Conservation (phyloP, 805 yeast genomes). For the Vanderwaltozyma yarrowii region DNA sequence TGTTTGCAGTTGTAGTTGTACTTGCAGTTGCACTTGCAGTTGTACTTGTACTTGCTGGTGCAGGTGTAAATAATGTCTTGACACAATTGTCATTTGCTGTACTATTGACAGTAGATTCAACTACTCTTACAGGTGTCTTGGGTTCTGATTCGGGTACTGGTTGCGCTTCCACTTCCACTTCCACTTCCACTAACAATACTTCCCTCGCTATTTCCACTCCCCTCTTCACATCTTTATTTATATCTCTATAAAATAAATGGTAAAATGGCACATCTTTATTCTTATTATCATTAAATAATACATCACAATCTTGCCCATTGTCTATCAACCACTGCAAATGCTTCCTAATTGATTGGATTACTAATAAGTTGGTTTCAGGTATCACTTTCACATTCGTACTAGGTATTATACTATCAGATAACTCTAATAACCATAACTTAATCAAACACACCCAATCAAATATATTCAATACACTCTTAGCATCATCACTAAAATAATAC, state of each 20-base stretch:
- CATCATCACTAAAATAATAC: no score
- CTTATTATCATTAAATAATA: no score
- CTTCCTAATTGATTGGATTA: not conserved
- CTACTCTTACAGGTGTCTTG: no score
- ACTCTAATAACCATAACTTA: constrained; percentile 46
- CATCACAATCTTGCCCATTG: not conserved
- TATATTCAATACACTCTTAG: not conserved
- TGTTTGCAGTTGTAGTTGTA: not conserved
- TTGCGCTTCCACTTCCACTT: no score
- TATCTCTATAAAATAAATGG: constrained; percentile 5
- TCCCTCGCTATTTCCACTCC: no score
- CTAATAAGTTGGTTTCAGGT: not conserved
- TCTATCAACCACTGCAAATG: constrained; percentile 2
- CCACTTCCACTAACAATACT: no score
- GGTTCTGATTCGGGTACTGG: no score
- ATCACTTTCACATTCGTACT: no score
- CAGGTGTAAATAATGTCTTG: no score
- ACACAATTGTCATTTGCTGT: no score
- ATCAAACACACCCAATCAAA: constrained; percentile 31
- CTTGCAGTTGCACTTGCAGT: not conserved
- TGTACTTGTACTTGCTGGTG: no score
- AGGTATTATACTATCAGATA: constrained; percentile 42
- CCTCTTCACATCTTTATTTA: not conserved
- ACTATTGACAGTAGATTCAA: no score
- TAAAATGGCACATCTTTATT: constrained; percentile 5